These are phyloP conservation scores for Seiridium unicorne DNA, from an alignment of 2,329 filamentous ascomycete species.

Conservation along the genomic window DNA sequence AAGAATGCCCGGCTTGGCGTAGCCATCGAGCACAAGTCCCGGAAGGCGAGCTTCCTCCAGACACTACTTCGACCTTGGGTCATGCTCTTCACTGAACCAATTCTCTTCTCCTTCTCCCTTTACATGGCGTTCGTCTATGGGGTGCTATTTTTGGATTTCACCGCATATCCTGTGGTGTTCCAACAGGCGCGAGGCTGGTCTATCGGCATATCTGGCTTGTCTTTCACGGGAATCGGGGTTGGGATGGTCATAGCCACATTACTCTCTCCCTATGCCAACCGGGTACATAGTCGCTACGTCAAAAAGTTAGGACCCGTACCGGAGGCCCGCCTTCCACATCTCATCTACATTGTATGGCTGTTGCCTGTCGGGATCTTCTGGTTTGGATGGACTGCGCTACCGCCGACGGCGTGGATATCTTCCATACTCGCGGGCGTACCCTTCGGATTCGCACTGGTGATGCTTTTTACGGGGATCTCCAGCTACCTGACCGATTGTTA, in stretches of 20 bases:
- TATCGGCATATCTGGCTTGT: conserved; percentile 38
- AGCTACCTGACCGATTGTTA: too few species aligned
- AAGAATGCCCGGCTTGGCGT: conserved; percentile 30
- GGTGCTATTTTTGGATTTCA: conserved; percentile 43
- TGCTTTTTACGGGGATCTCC: too few species aligned
- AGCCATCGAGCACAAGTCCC: conserved; percentile 7
- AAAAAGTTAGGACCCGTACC: too few species aligned
- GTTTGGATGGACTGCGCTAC: too few species aligned
- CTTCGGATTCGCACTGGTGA: too few species aligned
- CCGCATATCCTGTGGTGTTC: conserved; percentile 47
- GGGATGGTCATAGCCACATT: conserved; percentile 30
- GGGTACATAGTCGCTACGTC: conserved; percentile 15
- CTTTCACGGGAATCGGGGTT: conserved; percentile 42
- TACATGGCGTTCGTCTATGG: conserved; percentile 45
- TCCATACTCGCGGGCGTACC: too few species aligned
- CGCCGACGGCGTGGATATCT: too few species aligned
- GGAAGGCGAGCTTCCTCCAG: conserved; percentile 14
- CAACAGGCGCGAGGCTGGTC: conserved; percentile 38
- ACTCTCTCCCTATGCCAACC: conserved; percentile 1
- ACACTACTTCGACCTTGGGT: conserved; percentile 28
- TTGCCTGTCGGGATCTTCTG: too few species aligned
- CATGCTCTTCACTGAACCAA: conserved; percentile 47
- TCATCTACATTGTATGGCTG: too few species aligned
- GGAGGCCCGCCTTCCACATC: too few species aligned
- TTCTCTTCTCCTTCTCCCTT: conserved; percentile 41